Evolutionary conservation across 108 stramenopile genomes (phyloP), one percentile per base, ranked within the genome.

Genomic region (Skeletonema tropicum): DNA sequence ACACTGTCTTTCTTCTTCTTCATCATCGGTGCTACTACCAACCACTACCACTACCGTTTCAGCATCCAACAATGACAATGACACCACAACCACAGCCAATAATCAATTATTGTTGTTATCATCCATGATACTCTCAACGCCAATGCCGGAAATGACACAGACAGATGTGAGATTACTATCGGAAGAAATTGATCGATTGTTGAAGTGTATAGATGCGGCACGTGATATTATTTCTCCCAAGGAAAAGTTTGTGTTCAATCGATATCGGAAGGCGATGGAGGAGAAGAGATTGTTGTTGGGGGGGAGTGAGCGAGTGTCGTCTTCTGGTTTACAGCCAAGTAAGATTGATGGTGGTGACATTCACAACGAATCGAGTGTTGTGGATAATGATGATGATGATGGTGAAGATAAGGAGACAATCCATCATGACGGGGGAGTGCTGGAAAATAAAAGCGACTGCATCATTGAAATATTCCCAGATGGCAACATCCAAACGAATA

Each of bases 221-320:
- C 23, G 70, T 17, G 69, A 66, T 9, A 66, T 75, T 32, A 76
- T 84, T 52, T 75, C 45, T 71, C 83, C 83, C 25, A 84, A 72
- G 57, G 83, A 80, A 21, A 84, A 80, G 55, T 84, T 84, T 68
- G 61, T 79, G 13, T 84, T 84, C 62, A 33, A 48, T 21, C 49
- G 83, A 1, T 80, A 84, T 76, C 57, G 79, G 5, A 31, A 13
- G 60, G 74, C 74, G 4, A 75, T 84, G 74, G 81, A 77, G 72
- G 76, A 64, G 70, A 71, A 29, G 64, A 14, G 52, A 55, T 9
- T 63, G 25, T 9, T 63, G 60, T 26, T 60, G 17, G 69, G 4
- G 3, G 60, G 4, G 3, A 25, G 59, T 60, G 60, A 15, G 1
- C 14, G 35, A 0, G 38, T 9, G 7, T 38, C 38, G 9, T 38